Evolutionary conservation across 805 yeast species (phyloP).

Genomic region (Lipomyces kockii): DNA sequence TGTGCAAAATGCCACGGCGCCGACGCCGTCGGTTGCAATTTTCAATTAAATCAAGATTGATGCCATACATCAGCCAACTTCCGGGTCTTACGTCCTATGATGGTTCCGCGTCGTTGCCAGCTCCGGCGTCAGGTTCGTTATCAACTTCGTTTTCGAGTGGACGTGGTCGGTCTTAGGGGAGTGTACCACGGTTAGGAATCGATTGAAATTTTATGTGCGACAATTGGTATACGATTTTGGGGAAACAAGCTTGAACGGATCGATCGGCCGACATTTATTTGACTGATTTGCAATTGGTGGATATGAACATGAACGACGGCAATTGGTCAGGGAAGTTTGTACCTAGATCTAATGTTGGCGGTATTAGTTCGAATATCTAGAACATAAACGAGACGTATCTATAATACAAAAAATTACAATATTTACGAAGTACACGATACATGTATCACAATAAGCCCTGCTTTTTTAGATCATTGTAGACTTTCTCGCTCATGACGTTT

Average conservation of each 20-base stretch:
- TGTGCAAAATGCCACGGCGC: background rate
- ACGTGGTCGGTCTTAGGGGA: conserved; percentile 21
- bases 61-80: conserved; percentile 32
- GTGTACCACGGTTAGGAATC: background rate
- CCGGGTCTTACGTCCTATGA: conserved; percentile 30
- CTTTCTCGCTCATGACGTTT: conserved; percentile 83
- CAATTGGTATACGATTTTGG: background rate
- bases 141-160: conserved; percentile 14
- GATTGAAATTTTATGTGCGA: background rate
- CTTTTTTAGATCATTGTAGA: conserved; percentile 80
- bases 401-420: background rate
- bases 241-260: background rate
- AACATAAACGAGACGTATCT: background rate
- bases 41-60: conserved; percentile 17
- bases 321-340: background rate
- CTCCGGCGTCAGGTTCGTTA: background rate
- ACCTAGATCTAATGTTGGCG: background rate
- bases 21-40: conserved; percentile 3
- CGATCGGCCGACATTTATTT: background rate
- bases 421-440: background rate
- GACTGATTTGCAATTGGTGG: background rate
- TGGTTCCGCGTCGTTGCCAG: background rate
- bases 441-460: conserved; percentile 72
- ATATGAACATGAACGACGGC: background rate
- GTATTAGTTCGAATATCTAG: background rate